phyloP scores from a whole-genome alignment of 2,329 filamentous ascomycete genomes.

The Aureobasidium sp. region DNA sequence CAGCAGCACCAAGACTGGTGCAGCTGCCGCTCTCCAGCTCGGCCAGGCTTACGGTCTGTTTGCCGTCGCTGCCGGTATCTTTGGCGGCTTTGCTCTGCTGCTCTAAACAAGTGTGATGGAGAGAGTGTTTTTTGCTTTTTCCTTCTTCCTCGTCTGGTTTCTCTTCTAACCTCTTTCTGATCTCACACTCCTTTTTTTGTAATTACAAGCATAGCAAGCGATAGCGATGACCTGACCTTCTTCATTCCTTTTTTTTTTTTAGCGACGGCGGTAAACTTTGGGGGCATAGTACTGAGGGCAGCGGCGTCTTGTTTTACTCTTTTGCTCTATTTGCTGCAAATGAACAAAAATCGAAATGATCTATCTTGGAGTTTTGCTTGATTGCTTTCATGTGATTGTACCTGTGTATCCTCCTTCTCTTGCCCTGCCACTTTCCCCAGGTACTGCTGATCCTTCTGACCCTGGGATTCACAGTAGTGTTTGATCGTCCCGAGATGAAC shows the following conservation, averaged over 20 bases:
- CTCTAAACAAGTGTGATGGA: constrained; percentile 21
- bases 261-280: background rate
- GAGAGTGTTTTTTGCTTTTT: background rate
- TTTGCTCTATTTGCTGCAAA: background rate
- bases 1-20: constrained; percentile 21
- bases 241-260: background rate
- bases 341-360: background rate
- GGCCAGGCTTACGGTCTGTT: constrained; percentile 52
- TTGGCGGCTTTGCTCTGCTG: constrained; percentile 49
- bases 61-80: constrained; percentile 47
- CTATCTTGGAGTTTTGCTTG: background rate
- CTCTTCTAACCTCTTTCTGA: background rate
- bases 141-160: background rate
- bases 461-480: background rate
- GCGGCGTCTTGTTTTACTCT: background rate
- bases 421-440: background rate
- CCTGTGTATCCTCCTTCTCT: background rate
- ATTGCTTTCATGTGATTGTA: background rate
- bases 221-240: constrained; percentile 2
- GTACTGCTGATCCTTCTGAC: background rate
- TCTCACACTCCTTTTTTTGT: background rate
- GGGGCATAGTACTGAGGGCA: background rate
- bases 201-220: constrained; percentile 13
- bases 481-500: constrained; percentile 4
- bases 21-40: constrained; percentile 42